Base-by-base conservation (phyloP, 1,284 basidiomycete species). In the Phenoliferia sp. region DNA sequence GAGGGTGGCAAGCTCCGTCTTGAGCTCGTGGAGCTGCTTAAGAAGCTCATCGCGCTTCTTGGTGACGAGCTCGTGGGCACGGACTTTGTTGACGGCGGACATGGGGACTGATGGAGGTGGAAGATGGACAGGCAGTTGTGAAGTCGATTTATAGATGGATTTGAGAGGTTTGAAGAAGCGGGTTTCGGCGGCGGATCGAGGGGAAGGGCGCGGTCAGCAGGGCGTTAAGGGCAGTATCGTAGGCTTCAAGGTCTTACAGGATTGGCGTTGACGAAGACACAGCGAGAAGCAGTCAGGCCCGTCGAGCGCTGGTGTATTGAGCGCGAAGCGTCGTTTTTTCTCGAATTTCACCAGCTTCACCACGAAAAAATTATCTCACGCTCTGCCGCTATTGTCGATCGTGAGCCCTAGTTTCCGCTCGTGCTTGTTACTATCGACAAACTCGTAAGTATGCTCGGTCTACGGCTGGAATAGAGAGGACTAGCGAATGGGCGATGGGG, bases 21-120 rank as follows among this genome's bases (percentile, higher is more conserved):
- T 97, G 83, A 99, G 87, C 84, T 99, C 96, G 69, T 82, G 82
- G 73, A 99, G 88, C 83, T 98, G 94, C 83, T 94, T 94, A 76
- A 87, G 84, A 84, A 99, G 88, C 87, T 98, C 96, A 84, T 71
- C 72, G 44, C 70, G 70, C 64, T 66, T 67, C 72, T 73, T 72
- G 64, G 54, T 52, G 52, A 63, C 63, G 54, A 73, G 68, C 72
- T 73, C 72, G 64, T 59, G 62, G 61, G 72, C 65, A 65, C 70
- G 68, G 70, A 73, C 70, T 65, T 73, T 73, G 69, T 64, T 59
- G 54, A 60, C 48, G 63, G 63, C 55, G 58, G 71, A 70, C 71
- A 73, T 73, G 69, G 63, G 33, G 33, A 35, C 16, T 16, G n/a
- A 19, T 16, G 39, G 22, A 7, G 22, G n/a, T n/a, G 29, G 36